phyloP scores from a whole-genome alignment of 73 alveolate genomes.

The Symbiodinium natans region DNA sequence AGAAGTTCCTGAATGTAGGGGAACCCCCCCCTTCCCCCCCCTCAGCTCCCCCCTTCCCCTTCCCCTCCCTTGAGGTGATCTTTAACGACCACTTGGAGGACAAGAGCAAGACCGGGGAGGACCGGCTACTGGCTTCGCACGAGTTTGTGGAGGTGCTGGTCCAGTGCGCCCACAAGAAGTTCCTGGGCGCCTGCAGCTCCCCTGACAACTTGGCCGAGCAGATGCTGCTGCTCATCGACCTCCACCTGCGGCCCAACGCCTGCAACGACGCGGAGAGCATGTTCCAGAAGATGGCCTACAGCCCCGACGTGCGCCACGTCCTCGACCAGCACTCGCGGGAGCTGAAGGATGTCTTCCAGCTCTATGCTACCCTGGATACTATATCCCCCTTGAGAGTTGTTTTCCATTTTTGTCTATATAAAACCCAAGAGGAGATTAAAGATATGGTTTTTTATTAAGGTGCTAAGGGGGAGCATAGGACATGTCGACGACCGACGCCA shows the following conservation, averaged over 20 bases:
- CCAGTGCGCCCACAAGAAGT: conserved; percentile 47
- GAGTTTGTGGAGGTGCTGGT: conserved; percentile 56
- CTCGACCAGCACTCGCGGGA: conserved; percentile 40
- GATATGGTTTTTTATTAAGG: no score
- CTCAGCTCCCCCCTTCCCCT: no score
- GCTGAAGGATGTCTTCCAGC: conserved; percentile 65
- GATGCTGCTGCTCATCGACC: conserved; percentile 57
- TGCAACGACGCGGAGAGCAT: conserved; percentile 76
- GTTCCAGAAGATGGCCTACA: conserved; percentile 88
- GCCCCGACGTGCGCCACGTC: conserved; percentile 64
- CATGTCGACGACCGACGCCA: conserved; percentile 87
- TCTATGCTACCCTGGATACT: conserved; percentile 44
- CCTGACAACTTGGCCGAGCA: conserved; percentile 23
- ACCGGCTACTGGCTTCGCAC: conserved; percentile 30
- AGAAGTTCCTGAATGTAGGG: no score
- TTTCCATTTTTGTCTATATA: no score
- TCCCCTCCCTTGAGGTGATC: no score
- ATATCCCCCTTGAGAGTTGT: no score
- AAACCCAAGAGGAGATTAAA: no score
- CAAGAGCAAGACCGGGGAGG: conserved; percentile 9
- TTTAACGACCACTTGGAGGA: conserved; percentile 59
- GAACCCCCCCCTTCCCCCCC: no score
- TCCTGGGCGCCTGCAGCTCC: conserved; percentile 6
- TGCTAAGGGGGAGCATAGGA: no score
- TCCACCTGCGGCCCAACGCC: conserved; percentile 64